Base-by-base conservation (phyloP, 768 basidiomycete genomes). In the Fomitopsis pulvina region DNA sequence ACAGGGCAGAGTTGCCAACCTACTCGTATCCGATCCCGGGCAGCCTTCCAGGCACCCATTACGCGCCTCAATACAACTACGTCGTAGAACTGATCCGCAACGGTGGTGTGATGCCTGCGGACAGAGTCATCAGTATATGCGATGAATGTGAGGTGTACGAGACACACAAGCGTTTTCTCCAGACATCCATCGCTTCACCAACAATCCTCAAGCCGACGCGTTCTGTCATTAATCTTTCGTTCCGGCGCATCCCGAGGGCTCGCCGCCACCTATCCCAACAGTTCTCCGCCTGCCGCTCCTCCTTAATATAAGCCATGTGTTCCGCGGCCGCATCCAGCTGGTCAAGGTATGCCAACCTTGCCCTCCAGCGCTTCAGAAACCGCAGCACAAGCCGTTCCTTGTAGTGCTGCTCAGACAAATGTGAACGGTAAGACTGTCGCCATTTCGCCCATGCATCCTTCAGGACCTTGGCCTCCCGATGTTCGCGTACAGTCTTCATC, bases 391-490 rank as follows among this genome's bases (percentile, higher is more conserved):
- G 52, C 41, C 66, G 70, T 54, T 68, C 65, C 18, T 67, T 60
- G 54, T 81, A 78, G 54, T 76, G 76, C 42, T 76, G 74, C 41
- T 74, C 72, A 12, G 82, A 75, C 1, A 79, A 60, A 41, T 67
- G 75, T 10, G 71, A 71, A n/a, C 68, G 71, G 53, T 80, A 73
- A 8, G 72, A 67, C 51, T 79, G 81, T 37, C 76, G 73, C 89
- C 89, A 91, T 58, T 76, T 76, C 37, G 63, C 69, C 81, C 84
- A 87, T 7, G 76, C 75, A 55, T 81, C 77, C 56, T 69, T 77
- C 57, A 72, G 63, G 40, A 87, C 60, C 57, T 75, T 74, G 4
- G 57, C 50, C 25, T 86, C 82, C 50, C 74, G 73, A 52, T 68
- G 79, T 52, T 78, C 77, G 54, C 77, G 78, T 28, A 85, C 68